phyloP scores from a whole-genome alignment of 2,329 filamentous ascomycete genomes.

The Cercospora sp. region DNA sequence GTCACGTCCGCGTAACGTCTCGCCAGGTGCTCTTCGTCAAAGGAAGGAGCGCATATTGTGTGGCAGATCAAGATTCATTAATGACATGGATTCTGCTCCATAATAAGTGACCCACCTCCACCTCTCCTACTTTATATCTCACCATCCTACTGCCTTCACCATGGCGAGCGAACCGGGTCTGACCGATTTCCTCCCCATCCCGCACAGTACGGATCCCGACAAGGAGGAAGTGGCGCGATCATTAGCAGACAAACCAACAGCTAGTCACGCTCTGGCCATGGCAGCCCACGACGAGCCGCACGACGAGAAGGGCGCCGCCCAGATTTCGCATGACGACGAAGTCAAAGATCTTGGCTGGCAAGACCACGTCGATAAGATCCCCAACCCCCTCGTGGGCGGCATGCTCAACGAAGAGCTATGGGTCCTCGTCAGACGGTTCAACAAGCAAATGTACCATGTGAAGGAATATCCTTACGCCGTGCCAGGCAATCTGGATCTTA shows the following conservation, averaged over 20 bases:
- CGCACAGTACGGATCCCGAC: constrained; percentile 37
- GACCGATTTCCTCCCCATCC: constrained; percentile 39
- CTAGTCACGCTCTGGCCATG: constrained; percentile 50
- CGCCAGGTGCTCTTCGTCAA: background rate
- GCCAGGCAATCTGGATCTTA: constrained; percentile 72
- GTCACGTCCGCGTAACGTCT: background rate
- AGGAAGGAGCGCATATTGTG: background rate
- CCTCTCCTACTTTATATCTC: background rate
- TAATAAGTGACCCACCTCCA: background rate
- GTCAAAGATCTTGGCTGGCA: constrained; percentile 71
- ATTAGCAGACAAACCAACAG: constrained; percentile 46
- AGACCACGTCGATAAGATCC: constrained; percentile 57
- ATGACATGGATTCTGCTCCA: background rate
- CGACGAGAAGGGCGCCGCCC: constrained; percentile 49
- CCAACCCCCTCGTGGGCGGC: constrained; percentile 64
- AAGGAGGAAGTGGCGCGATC: constrained; percentile 35
- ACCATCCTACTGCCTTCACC: constrained; percentile 1
- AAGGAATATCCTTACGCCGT: constrained; percentile 63
- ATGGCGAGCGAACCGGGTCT: constrained; percentile 15
- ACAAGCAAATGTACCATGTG: constrained; percentile 74
- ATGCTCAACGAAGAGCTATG: constrained; percentile 72
- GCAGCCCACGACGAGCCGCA: constrained; percentile 50
- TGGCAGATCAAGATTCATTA: background rate
- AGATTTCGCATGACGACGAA: constrained; percentile 50
- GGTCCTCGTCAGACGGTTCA: constrained; percentile 70